Conservation (phyloP, 2,329 filamentous ascomycete species). For the Pochonia chlamydosporia region DNA sequence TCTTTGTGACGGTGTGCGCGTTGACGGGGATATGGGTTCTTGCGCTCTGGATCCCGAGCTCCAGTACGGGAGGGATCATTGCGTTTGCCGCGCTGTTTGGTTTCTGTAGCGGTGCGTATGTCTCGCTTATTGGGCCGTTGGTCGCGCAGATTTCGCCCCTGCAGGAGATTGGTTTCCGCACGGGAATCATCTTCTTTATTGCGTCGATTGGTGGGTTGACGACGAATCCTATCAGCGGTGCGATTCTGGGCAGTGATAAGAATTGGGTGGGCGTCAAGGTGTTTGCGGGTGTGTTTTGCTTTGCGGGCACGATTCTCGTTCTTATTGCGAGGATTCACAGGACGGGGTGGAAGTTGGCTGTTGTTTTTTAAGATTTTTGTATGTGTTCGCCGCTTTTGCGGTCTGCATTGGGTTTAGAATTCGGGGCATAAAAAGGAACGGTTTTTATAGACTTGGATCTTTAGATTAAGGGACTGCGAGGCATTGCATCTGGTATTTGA, state of each 20-base stretch:
- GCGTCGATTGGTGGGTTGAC: slow-evolving; percentile 50
- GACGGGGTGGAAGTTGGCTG: slow-evolving; percentile 19
- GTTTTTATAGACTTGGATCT: background rate
- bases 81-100: slow-evolving; percentile 36
- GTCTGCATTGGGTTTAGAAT: background rate
- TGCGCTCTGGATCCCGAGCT: slow-evolving; percentile 2
- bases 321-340: slow-evolving; percentile 17
- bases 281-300: slow-evolving; percentile 27
- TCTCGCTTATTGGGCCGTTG: slow-evolving; percentile 32
- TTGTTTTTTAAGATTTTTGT: slow-evolving; percentile 16
- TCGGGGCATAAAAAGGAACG: background rate
- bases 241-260: slow-evolving; percentile 24
- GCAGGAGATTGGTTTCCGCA: slow-evolving; percentile 23
- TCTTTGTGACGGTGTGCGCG: slow-evolving; percentile 34
- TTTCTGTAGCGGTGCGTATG: slow-evolving; percentile 35
- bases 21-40: slow-evolving; percentile 4
- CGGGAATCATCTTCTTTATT: slow-evolving; percentile 41
- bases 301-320: slow-evolving; percentile 22
- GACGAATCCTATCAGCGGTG: slow-evolving; percentile 51
- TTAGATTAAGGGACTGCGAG: background rate
- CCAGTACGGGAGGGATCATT: slow-evolving; percentile 30
- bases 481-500: no score
- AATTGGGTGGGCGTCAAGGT: slow-evolving; percentile 31
- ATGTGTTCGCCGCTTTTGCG: background rate
- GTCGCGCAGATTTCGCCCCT: slow-evolving; percentile 40